phyloP scores from a whole-genome alignment of 2,329 filamentous ascomycete genomes.

The Sporothrix globosa region DNA sequence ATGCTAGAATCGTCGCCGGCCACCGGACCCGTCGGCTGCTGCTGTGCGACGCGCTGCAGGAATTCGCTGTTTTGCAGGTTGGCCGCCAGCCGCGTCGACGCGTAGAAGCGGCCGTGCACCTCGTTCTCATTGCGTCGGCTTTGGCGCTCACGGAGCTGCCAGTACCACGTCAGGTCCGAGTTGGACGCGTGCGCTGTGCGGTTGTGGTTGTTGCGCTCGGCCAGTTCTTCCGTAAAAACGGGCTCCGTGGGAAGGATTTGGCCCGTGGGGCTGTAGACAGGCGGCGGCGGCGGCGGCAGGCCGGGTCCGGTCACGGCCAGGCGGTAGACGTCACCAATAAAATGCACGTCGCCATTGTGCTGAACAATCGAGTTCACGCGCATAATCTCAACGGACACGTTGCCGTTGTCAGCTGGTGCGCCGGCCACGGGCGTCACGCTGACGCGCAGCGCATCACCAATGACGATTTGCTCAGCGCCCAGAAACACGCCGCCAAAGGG shows the following conservation, averaged over 20 bases:
- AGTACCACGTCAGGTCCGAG: constrained; percentile 39
- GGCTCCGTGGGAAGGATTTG: constrained; percentile 33
- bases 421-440: constrained; percentile 30
- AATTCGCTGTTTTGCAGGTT: constrained; percentile 46
- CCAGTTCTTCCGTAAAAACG: constrained; percentile 41
- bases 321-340: constrained; percentile 42
- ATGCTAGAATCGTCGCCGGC: constrained; percentile 39
- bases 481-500: constrained; percentile 44
- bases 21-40: constrained; percentile 33
- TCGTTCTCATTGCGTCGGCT: constrained; percentile 46
- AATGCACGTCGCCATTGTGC: constrained; percentile 36
- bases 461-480: constrained; percentile 45
- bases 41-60: constrained; percentile 36
- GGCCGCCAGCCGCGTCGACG: constrained; percentile 56
- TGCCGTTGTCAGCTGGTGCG: constrained; percentile 70
- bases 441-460: constrained; percentile 45
- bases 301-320: constrained; percentile 33
- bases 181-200: background rate
- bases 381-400: constrained; percentile 45
- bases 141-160: constrained; percentile 41
- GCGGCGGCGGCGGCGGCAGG: constrained; percentile 10
- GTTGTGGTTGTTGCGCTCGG: constrained; percentile 32
- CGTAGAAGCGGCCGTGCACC: constrained; percentile 62
- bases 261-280: constrained; percentile 8
- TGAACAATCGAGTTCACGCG: constrained; percentile 40